Conservation (phyloP, 768 basidiomycete genomes). For the Tremella mesenterica region DNA sequence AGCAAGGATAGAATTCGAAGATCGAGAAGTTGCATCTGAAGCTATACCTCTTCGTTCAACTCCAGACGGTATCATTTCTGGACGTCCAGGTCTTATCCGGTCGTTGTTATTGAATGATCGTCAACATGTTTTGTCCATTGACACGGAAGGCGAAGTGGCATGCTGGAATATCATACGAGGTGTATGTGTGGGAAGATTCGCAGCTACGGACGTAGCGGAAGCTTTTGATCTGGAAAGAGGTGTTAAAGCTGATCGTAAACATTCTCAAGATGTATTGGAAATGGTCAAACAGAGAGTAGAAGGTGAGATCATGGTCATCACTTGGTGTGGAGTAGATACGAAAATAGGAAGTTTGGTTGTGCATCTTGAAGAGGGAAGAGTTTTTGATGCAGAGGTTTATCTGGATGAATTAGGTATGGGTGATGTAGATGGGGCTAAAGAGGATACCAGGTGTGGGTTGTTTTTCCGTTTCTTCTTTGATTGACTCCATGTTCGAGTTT, state of each 20-base stretch:
- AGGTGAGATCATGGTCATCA: constrained; percentile 74
- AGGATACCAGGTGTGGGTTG: constrained; percentile 70
- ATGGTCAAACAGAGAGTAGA: constrained; percentile 84
- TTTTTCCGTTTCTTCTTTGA: not conserved
- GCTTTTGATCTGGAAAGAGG: constrained; percentile 34
- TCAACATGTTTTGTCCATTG: constrained; percentile 79
- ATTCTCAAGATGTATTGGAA: constrained; percentile 63
- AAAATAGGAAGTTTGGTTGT: constrained; percentile 79
- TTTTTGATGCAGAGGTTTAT: constrained; percentile 91
- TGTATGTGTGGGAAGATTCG: constrained; percentile 63
- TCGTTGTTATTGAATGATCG: constrained; percentile 76
- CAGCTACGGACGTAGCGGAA: constrained; percentile 54
- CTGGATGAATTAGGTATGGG: constrained; percentile 78
- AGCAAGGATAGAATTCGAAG: constrained; percentile 43
- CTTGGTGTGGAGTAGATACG: constrained; percentile 85
- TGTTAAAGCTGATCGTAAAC: constrained; percentile 20
- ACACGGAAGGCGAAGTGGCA: constrained; percentile 77
- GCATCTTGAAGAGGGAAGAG: constrained; percentile 67
- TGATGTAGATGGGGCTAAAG: constrained; percentile 55
- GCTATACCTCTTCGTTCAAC: constrained; percentile 52
- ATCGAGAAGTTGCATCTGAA: constrained; percentile 70
- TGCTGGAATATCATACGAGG: constrained; percentile 87
- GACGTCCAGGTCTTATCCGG: constrained; percentile 68
- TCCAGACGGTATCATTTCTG: constrained; percentile 65
- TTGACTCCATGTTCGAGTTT: too few species aligned